Base-by-base conservation (phyloP, 352 stramenopile genomes). In the Phytophthora megakarya region DNA sequence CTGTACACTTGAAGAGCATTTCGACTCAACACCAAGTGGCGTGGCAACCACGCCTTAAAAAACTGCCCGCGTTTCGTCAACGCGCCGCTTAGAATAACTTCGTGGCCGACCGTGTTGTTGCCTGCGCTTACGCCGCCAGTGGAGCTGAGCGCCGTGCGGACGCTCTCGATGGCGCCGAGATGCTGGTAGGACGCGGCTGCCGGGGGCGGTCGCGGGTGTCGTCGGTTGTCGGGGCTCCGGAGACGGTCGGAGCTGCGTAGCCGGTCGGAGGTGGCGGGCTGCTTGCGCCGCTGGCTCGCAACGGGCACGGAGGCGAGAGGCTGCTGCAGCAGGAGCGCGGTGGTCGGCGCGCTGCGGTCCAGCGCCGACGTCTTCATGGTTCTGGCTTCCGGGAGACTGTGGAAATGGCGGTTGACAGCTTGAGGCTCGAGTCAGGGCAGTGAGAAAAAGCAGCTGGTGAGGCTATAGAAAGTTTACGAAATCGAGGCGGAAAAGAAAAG, bases 1-100 rank as follows among this genome's bases (percentile, higher is more conserved):
- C 77, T 70, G 66, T 90, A 95, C 49, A 93, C 90, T 47, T 76
- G 72, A 5, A 95, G 68, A 35, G 78, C 78, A 9, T 51, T 42
- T 28, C 75, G 70, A 5, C 81, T 88, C n/a, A 95, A 56, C 22
- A 91, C 75, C 39, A 92, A 82, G 52, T 89, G 83, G 0, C 84
- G 68, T 22, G 80, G 73, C 33, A 92, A 56, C 84, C 84, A 95
- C 50, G 76, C 79, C 62, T 88, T 87, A 56, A 92, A 89, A 39
- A 95, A 80, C 42, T 89, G 81, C 21, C 82, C 81, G 49, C 84
- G 82, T 55, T 92, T 92, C 39, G 64, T 72, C 26, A 95, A 62
- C 39, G 76, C 57, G 39, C 78, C 83, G 43, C 69, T 86, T n/a
- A 89, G 63, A 21, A 92, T 65, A 11, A 89, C 71, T 23, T 92